These are phyloP conservation scores for Iberis pinnata DNA, from an alignment of 345 rosid genomes.

Conservation along the genomic window DNA sequence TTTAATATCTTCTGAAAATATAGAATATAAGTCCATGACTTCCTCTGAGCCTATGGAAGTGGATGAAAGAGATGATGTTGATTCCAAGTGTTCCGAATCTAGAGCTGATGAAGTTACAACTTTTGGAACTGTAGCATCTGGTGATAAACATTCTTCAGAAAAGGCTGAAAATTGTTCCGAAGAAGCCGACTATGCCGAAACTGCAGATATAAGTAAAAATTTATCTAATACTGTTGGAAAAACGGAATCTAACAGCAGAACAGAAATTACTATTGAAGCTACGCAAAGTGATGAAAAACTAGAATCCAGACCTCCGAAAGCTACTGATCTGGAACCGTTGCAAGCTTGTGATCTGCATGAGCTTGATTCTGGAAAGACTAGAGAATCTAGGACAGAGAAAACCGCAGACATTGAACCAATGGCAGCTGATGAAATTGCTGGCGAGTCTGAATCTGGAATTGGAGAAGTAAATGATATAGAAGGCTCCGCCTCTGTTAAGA, in stretches of 20 bases:
- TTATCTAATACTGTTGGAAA: constrained; percentile 10
- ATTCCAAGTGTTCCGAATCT: constrained; percentile 17
- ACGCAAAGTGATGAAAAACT: constrained; percentile 2
- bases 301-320: background rate
- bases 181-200: constrained; percentile 10
- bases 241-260: constrained; percentile 2
- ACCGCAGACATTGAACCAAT: too few species aligned
- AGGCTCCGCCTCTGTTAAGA: constrained; percentile 1
- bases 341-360: constrained; percentile 18
- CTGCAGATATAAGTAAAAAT: constrained; percentile 12
- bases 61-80: constrained; percentile 22
- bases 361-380: constrained; percentile 12
- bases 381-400: constrained; percentile 16
- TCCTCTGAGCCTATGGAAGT: constrained; percentile 19
- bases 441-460: constrained; percentile 2
- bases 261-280: constrained; percentile 13
- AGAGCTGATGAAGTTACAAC: constrained; percentile 18
- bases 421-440: constrained; percentile 23
- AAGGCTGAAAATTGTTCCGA: constrained; percentile 15
- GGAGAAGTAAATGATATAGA: constrained; percentile 15
- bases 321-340: constrained; percentile 11
- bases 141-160: constrained; percentile 20
- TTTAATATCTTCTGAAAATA: constrained; percentile 28
- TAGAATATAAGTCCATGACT: constrained; percentile 25
- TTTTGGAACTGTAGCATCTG: constrained; percentile 10